Evolutionary conservation across 1,139 yeast species (phyloP).

Genomic region (Geotrichum histeridarum): DNA sequence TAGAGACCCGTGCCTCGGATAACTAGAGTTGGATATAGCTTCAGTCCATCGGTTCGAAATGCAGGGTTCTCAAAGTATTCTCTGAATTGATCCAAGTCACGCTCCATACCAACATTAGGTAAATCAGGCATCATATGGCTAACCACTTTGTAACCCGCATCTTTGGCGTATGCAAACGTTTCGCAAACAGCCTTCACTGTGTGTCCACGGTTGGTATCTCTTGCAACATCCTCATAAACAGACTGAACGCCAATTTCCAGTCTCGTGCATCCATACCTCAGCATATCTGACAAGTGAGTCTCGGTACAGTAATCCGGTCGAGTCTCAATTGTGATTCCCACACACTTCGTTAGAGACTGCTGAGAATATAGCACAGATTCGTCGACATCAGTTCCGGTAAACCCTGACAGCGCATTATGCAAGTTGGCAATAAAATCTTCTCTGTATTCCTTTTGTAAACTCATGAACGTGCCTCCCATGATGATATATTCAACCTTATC

Average conservation of each 20-base stretch:
- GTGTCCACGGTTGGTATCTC: constrained; percentile 98
- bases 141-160: constrained; percentile 96
- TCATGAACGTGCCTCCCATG: constrained; percentile 99
- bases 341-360: constrained; percentile 94
- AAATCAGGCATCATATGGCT: constrained; percentile 99
- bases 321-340: constrained; percentile 96
- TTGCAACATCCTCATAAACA: constrained; percentile 95
- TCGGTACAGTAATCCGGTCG: constrained; percentile 98
- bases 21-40: constrained; percentile 91
- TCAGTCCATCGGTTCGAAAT: constrained; percentile 94
- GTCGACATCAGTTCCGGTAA: constrained; percentile 78
- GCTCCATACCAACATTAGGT: constrained; percentile 97
- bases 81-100: constrained; percentile 90
- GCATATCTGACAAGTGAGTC: constrained; percentile 92
- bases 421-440: constrained; percentile 82
- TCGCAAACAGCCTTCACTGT: constrained; percentile 95
- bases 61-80: constrained; percentile 97
- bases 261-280: constrained; percentile 93
- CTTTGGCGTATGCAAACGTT: constrained; percentile 91
- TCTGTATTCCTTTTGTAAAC: constrained; percentile 80
- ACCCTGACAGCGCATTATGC: constrained; percentile 94
- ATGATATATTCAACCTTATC: constrained; percentile 96
- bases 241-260: constrained; percentile 96
- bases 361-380: constrained; percentile 90
- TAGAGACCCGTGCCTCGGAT: constrained; percentile 96